Percentiles rank a stretch among this genome's conserved stretches.
Evolutionary conservation across 2,329 filamentous ascomycete genomes (phyloP).

Genomic region (Clonostachys rosea): DNA sequence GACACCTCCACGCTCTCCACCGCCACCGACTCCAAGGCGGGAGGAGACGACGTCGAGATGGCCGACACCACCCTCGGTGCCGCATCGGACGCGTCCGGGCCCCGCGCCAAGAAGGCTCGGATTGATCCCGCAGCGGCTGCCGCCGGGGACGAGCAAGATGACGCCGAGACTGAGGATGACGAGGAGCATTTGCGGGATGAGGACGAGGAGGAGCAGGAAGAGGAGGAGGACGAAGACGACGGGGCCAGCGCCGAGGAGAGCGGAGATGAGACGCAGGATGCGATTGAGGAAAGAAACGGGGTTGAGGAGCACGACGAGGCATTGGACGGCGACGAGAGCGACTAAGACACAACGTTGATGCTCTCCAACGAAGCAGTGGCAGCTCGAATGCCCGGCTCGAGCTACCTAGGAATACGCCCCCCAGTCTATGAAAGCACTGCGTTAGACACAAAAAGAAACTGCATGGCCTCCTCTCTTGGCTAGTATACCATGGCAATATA

Average conservation of each 20-base stretch:
- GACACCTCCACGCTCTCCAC: conserved; percentile 22
- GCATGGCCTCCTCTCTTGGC: too few relatives aligned
- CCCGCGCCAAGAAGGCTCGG: conserved; percentile 37
- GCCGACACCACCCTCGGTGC: conserved; percentile 20
- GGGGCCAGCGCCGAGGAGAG: conserved; percentile 45
- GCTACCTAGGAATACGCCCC: too few relatives aligned
- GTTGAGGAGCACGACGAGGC: conserved; percentile 49
- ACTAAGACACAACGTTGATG: conserved; percentile 21
- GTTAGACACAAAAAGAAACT: too few relatives aligned
- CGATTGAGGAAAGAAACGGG: conserved; percentile 42
- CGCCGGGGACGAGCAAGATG: conserved; percentile 22
- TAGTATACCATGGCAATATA: too few relatives aligned
- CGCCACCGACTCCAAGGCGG: conserved; percentile 11
- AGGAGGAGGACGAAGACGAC: conserved; percentile 35
- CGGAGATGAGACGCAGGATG: conserved; percentile 49
- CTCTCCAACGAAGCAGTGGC: too few relatives aligned
- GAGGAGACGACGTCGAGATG: conserved; percentile 29
- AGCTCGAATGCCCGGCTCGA: too few relatives aligned
- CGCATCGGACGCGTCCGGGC: conserved; percentile 25
- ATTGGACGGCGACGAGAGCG: conserved; percentile 57
- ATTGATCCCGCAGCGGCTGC: conserved; percentile 32
- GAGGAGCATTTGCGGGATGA: conserved; percentile 41
- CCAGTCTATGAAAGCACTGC: too few relatives aligned
- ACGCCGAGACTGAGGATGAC: conserved; percentile 29
- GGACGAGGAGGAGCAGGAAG: conserved; percentile 38